Conservation (phyloP, 305 asterid species). For the Fraxinus angustifolia region DNA sequence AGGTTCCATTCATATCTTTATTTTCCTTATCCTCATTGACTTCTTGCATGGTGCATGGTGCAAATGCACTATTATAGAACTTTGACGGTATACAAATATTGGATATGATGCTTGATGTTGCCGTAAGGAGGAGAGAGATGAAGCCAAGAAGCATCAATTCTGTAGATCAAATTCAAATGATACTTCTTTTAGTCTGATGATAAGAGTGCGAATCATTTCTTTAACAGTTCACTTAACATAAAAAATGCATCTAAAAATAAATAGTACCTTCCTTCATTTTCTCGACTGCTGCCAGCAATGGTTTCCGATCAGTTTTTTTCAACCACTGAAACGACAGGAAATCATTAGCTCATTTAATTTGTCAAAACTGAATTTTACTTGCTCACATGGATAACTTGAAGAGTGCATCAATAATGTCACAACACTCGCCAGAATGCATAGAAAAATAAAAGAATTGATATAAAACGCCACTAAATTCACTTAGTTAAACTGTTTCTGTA, state of each 20-base stretch:
- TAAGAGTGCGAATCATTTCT: background rate
- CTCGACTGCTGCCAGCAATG: slow-evolving; percentile 35
- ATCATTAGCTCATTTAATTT: slow-evolving; percentile 13
- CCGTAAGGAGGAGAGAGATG: slow-evolving; percentile 51
- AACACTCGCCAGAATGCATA: background rate
- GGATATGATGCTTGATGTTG: slow-evolving; percentile 50
- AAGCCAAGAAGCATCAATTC: slow-evolving; percentile 62
- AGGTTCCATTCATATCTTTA: slow-evolving; percentile 34
- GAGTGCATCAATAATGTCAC: background rate
- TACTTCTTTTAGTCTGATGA: background rate
- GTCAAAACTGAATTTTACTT: background rate
- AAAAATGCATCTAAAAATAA: background rate
- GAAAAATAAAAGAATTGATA: background rate
- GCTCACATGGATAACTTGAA: background rate
- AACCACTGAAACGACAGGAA: slow-evolving; percentile 65
- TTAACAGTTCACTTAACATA: too few species aligned
- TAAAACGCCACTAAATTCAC: background rate
- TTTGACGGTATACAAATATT: slow-evolving; percentile 47
- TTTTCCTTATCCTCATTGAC: slow-evolving; percentile 53
- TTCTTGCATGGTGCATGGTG: slow-evolving; percentile 73
- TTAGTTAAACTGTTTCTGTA: background rate
- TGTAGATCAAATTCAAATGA: slow-evolving; percentile 19
- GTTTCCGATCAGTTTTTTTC: slow-evolving; percentile 33
- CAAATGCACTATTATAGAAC: slow-evolving; percentile 49
- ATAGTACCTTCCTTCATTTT: slow-evolving; percentile 52